Evolutionary conservation across 495 filamentous ascomycete genomes (phyloP).

Genomic region (Ascodesmis nigricans): DNA sequence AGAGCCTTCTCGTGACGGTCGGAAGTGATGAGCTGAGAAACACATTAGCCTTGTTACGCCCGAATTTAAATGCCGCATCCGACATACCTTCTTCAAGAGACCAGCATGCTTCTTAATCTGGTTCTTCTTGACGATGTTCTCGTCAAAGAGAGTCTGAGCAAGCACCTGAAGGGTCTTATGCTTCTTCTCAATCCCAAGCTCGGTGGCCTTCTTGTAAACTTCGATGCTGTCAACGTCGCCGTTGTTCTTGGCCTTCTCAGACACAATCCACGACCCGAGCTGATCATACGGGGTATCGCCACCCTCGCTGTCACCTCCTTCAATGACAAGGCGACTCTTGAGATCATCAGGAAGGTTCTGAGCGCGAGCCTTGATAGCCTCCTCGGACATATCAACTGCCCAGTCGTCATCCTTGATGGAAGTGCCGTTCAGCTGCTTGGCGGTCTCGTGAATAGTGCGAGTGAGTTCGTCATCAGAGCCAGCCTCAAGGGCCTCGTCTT

Average conservation of each 20-base stretch:
- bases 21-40: constrained; percentile 48
- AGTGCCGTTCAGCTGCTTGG: constrained; percentile 41
- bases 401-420: constrained; percentile 71
- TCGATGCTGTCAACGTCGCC: constrained; percentile 64
- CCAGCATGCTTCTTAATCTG: constrained; percentile 61
- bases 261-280: constrained; percentile 78
- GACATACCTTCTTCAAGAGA: constrained; percentile 64
- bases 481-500: constrained; percentile 47
- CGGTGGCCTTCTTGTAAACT: constrained; percentile 88
- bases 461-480: constrained; percentile 84
- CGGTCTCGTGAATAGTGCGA: constrained; percentile 65
- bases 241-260: constrained; percentile 46
- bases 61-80: too few relatives aligned
- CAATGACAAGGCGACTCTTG: constrained; percentile 68
- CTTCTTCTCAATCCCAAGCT: constrained; percentile 85
- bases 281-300: constrained; percentile 69
- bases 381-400: constrained; percentile 85
- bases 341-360: constrained; percentile 76
- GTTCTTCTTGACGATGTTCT: constrained; percentile 48
- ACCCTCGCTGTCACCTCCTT: constrained; percentile 62
- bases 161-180: constrained; percentile 82
- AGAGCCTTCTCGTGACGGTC: constrained; percentile 92
- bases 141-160: constrained; percentile 80
- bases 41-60: constrained; percentile 27
- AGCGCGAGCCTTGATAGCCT: constrained; percentile 82